These are phyloP conservation scores for Ophiostoma ips DNA, from an alignment of 2,329 filamentous ascomycete species.

Conservation along the genomic window DNA sequence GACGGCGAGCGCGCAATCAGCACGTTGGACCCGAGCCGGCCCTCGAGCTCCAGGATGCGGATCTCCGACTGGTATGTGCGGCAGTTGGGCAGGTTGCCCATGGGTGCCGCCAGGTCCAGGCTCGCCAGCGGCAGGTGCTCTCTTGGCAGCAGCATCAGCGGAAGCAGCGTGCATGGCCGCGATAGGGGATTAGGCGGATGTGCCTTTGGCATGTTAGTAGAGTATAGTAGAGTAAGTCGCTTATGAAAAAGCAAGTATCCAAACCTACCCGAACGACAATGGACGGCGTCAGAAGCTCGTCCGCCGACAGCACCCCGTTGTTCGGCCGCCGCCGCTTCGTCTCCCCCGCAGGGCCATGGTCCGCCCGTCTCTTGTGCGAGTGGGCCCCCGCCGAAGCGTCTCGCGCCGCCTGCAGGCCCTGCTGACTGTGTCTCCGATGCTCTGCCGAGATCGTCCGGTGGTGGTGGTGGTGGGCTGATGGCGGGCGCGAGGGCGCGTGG, in stretches of 20 bases:
- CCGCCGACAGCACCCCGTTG: conserved; percentile 26
- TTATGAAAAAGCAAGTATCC: no score
- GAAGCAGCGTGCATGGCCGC: conserved; percentile 42
- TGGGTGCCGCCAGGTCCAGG: conserved; percentile 42
- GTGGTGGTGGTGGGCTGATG: conserved; percentile 12
- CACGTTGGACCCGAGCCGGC: conserved; percentile 42
- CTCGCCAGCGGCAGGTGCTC: conserved; percentile 45
- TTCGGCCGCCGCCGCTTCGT: conserved; percentile 7
- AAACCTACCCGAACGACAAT: conserved; percentile 31
- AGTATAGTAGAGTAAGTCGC: no score
- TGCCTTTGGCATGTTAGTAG: no score
- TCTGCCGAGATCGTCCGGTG: not conserved
- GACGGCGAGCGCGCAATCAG: conserved; percentile 48
- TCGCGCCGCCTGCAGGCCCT: conserved; percentile 13
- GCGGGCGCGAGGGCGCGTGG: conserved; percentile 36
- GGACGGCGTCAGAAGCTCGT: conserved; percentile 36
- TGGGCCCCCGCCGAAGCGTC: conserved; percentile 22
- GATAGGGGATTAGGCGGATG: conserved; percentile 38
- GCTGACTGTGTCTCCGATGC: not conserved
- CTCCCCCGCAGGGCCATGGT: conserved; percentile 19
- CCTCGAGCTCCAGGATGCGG: conserved; percentile 49
- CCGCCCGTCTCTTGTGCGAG: conserved; percentile 8
- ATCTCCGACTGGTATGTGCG: conserved; percentile 48
- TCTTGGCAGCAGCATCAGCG: conserved; percentile 48
- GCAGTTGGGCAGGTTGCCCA: conserved; percentile 35